Percentiles rank a stretch among this genome's conserved stretches.
phyloP scores from a whole-genome alignment of 352 stramenopile genomes.

The Globisporangium yorkense region DNA sequence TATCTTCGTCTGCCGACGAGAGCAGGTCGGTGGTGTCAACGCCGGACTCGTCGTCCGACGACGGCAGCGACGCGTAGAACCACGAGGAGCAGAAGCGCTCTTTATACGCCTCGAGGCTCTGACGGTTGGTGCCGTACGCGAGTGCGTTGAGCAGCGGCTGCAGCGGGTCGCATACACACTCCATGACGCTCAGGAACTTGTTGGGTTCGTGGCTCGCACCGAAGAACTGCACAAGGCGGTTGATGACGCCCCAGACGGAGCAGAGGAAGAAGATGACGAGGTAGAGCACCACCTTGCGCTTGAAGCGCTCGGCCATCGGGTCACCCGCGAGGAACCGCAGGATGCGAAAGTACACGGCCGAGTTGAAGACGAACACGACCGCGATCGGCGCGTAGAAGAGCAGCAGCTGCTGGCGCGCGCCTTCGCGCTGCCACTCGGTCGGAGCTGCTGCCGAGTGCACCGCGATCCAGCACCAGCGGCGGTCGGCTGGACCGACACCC shows the following conservation, averaged over 20 bases:
- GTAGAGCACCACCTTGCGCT: constrained; percentile 56
- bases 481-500: constrained; percentile 59
- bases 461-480: constrained; percentile 74
- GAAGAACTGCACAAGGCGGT: constrained; percentile 60
- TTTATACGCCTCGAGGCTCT: constrained; percentile 65
- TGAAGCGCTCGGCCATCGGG: constrained; percentile 55
- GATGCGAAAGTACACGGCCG: constrained; percentile 48
- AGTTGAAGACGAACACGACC: constrained; percentile 68
- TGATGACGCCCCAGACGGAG: constrained; percentile 65
- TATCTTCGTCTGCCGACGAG: background rate
- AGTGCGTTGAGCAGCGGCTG: constrained; percentile 66
- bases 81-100: constrained; percentile 58
- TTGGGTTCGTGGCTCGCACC: constrained; percentile 37
- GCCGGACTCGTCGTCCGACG: constrained; percentile 55
- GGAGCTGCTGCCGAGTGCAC: constrained; percentile 31
- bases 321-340: constrained; percentile 55
- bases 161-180: constrained; percentile 66
- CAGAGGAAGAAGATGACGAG: constrained; percentile 67
- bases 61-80: constrained; percentile 57
- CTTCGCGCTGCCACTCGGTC: constrained; percentile 31
- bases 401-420: constrained; percentile 53
- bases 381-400: constrained; percentile 63
- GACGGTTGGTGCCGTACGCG: constrained; percentile 67
- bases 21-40: constrained; percentile 42
- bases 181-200: constrained; percentile 50